phyloP scores from a whole-genome alignment of 495 filamentous ascomycete genomes.

The Lindgomyces ingoldianus region DNA sequence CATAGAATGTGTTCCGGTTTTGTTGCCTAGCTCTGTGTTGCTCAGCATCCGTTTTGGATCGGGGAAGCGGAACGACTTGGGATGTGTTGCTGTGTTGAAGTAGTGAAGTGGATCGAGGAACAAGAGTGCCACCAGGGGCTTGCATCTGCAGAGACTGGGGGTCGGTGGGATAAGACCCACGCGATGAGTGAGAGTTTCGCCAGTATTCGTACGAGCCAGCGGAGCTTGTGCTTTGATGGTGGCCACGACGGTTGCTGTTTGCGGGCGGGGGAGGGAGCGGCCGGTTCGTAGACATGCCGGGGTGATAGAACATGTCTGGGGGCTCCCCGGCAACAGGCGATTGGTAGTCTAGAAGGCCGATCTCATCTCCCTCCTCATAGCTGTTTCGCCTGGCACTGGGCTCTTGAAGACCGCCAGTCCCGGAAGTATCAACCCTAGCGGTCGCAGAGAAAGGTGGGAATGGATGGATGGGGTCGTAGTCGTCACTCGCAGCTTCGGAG shows the following conservation, averaged over 20 bases:
- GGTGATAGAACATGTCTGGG: conserved; percentile 92
- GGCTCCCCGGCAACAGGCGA: conserved; percentile 63
- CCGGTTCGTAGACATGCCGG: conserved; percentile 63
- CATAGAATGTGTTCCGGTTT: conserved; percentile 49
- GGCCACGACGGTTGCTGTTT: conserved; percentile 9
- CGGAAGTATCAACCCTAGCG: conserved; percentile 74
- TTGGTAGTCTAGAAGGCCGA: conserved; percentile 54
- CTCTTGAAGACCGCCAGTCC: conserved; percentile 79
- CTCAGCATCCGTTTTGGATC: conserved; percentile 94
- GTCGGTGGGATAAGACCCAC: conserved; percentile 31
- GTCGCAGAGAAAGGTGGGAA: conserved; percentile 58
- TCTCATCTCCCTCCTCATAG: conserved; percentile 92
- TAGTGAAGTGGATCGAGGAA: conserved; percentile 85
- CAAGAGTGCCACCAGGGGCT: conserved; percentile 40
- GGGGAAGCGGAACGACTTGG: conserved; percentile 74
- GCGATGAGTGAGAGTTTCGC: conserved; percentile 26
- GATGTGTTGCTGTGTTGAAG: conserved; percentile 79
- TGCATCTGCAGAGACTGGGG: conserved; percentile 34
- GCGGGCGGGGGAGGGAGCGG: conserved; percentile 80
- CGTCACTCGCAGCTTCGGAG: conserved; percentile 38
- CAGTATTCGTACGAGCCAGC: conserved; percentile 33
- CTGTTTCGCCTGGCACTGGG: conserved; percentile 73
- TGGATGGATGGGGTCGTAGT: conserved; percentile 57
- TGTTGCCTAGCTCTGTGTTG: conserved; percentile 52
- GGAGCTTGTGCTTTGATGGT: conserved; percentile 25